Base-by-base conservation (phyloP, 805 yeast species). In the Metschnikowia similis region DNA sequence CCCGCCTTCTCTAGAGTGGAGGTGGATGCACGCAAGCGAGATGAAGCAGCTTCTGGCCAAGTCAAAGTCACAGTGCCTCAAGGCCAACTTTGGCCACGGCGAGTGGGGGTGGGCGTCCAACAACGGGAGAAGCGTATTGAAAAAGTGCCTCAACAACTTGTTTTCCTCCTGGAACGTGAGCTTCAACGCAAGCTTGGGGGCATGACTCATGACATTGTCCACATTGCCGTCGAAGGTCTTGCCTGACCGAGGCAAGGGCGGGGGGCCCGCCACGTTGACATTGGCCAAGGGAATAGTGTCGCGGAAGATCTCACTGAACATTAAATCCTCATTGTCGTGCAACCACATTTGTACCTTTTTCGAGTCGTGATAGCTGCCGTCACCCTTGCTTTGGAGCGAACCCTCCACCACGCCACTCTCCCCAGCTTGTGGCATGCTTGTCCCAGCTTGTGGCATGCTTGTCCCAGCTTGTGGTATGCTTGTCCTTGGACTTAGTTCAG, bases 1-100 rank as follows among this genome's bases (percentile, higher is more conserved):
- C 4, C 75, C 80, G 6, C 82, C 83, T 57, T 72, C 72, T 31
- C 63, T 50, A 43, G 77, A 72, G 56, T 78, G 80, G n/a, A 81
- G 64, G 58, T 81, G 84, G 35, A 80, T 79, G 42, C 83, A 80
- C 9, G 82, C 76, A 14, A 81, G 60, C 2, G 83, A 79, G 17
- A 81, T 72, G 55, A 81, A 80, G 52, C 85, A 81, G 52, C 82
- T 76, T 48, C 81, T 68, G 0, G 84, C 84, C 41, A 81, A 72
- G 54, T 80, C 81, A 54, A 77, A 73, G 56, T 80, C 82, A 55
- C 84, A 80, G 57, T 80, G 80, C 46, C 75, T 73, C 52, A 81
- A 65, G 39, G 83, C 82, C 49, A 81, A 60, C 50, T 79, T 80
- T 0, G 85, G 85, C 84, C 84, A 79, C 3, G 84, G 84, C 1